Conservation (phyloP, 371 early-diverging fungal genomes). For the Mucor racemosus region DNA sequence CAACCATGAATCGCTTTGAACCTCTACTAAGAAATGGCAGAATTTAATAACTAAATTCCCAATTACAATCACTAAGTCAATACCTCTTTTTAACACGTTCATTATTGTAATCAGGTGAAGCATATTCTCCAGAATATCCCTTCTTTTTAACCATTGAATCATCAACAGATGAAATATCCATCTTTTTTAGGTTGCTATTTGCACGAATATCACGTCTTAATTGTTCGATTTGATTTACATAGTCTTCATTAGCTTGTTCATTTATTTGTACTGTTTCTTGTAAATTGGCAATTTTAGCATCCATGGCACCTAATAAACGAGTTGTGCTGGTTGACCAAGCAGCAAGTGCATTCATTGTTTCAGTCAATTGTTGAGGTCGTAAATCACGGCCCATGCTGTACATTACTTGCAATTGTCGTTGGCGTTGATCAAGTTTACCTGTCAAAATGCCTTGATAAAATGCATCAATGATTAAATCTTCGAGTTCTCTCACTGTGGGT, state of each 20-base stretch:
- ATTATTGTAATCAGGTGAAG: constrained; percentile 19
- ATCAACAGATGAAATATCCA: constrained; percentile 13
- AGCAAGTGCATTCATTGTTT: constrained; percentile 58
- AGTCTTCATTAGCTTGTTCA: constrained; percentile 56
- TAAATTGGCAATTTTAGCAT: constrained; percentile 65
- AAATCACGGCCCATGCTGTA: constrained; percentile 85
- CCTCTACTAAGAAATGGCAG: constrained; percentile 49
- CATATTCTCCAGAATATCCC: constrained; percentile 13
- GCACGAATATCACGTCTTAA: constrained; percentile 45
- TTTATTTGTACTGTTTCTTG: constrained; percentile 59
- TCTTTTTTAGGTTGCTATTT: constrained; percentile 26
- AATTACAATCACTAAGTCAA: neutral
- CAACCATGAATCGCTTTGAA: constrained; percentile 43
- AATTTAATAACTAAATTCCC: neutral
- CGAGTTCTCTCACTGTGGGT: constrained; percentile 77
- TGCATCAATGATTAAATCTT: constrained; percentile 86
- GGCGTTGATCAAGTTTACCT: constrained; percentile 84
- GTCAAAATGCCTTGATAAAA: constrained; percentile 78
- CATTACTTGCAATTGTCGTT: constrained; percentile 76
- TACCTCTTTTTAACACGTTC: constrained; percentile 30
- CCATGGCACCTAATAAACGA: constrained; percentile 68
- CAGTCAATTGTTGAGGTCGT: constrained; percentile 63
- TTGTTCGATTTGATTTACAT: constrained; percentile 51
- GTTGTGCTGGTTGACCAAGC: constrained; percentile 66
- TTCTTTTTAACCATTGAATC: constrained; percentile 19